These are phyloP conservation scores for Amanita muscaria DNA, from an alignment of 768 basidiomycete species.

Conservation along the genomic window DNA sequence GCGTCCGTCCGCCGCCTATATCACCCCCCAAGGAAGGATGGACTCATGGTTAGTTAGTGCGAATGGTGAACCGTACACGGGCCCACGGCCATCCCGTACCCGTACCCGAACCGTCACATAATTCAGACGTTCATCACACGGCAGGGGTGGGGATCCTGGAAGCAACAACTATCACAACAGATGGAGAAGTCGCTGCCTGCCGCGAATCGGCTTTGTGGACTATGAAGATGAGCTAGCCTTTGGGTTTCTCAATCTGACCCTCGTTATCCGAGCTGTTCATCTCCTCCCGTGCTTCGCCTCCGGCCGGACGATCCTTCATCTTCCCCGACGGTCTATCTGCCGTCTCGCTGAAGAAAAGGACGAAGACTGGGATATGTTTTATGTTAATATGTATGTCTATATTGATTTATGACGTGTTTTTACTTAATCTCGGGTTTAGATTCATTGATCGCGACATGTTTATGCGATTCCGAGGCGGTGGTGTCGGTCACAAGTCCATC, in stretches of 20 bases:
- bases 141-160: no score
- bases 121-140: no score
- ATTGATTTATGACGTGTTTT: background rate
- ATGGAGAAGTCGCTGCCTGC: slow-evolving; percentile 8
- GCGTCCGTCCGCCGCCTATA: no score
- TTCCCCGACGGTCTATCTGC: no score
- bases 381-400: no score
- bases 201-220: slow-evolving; percentile 15
- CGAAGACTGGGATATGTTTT: no score
- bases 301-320: background rate
- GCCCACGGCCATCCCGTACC: no score
- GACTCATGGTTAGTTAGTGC: no score
- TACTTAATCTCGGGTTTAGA: slow-evolving; percentile 6
- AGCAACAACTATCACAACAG: slow-evolving; percentile 12
- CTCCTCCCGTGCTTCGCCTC: background rate
- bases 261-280: background rate
- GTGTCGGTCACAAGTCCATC: slow-evolving; percentile 4
- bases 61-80: no score
- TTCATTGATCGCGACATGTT: background rate
- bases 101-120: no score
- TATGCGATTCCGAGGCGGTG: slow-evolving; percentile 1
- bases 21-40: no score
- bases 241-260: background rate
- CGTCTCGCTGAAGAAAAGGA: no score
- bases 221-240: background rate